Conservation (phyloP, 371 early-diverging fungal species). For the Apophysomyces sp. region DNA sequence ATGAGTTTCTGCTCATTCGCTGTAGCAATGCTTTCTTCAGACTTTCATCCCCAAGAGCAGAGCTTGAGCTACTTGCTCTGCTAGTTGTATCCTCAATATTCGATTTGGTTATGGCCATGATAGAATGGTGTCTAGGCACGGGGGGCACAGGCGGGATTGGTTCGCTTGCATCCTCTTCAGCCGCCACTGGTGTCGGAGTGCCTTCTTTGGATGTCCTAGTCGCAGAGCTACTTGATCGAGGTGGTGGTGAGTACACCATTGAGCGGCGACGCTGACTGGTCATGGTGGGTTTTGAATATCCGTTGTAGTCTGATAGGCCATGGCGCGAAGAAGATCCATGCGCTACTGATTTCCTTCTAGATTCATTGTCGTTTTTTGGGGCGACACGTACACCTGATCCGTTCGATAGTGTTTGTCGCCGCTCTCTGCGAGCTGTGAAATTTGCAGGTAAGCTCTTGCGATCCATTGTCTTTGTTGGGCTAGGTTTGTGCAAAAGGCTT, state of each 20-base stretch:
- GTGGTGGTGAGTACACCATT: background rate
- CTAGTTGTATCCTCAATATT: background rate
- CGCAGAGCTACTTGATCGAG: background rate
- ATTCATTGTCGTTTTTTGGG: conserved; percentile 4
- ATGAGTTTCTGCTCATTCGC: background rate
- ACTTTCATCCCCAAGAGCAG: background rate
- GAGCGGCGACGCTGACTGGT: conserved; percentile 33
- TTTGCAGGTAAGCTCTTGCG: conserved; percentile 18
- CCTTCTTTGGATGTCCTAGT: background rate
- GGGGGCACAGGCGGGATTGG: conserved; percentile 9
- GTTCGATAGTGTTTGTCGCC: conserved; percentile 34
- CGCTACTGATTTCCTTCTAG: conserved; percentile 17
- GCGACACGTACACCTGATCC: conserved; percentile 16
- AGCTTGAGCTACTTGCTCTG: background rate
- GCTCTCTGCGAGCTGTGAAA: conserved; percentile 14
- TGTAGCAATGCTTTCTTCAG: background rate
- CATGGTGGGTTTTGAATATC: conserved; percentile 30
- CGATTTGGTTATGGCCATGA: background rate
- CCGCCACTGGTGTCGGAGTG: background rate
- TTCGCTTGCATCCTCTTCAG: background rate
- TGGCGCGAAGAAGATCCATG: background rate
- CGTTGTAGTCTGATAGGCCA: conserved; percentile 3
- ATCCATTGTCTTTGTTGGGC: background rate
- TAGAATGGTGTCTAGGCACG: conserved; percentile 6
- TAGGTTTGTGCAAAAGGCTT: background rate